These are phyloP conservation scores for Cercis canadensis DNA, from an alignment of 306 rosid genomes.

Conservation along the genomic window DNA sequence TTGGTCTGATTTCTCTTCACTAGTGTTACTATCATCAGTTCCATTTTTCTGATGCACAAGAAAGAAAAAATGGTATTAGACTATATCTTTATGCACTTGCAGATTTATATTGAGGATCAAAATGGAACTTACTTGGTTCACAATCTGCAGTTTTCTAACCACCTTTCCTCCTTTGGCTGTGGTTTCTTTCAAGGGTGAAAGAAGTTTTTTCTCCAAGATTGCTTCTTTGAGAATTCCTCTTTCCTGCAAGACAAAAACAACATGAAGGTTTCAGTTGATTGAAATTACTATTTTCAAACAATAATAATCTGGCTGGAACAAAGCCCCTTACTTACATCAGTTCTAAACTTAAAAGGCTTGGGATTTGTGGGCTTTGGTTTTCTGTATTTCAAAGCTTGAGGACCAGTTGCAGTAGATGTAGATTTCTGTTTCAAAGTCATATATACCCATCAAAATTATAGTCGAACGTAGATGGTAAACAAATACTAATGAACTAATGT, in stretches of 20 bases:
- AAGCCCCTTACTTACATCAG: slow-evolving; percentile 68
- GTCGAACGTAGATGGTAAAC: not conserved
- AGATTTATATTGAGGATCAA: too few species aligned
- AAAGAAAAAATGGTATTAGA: too few species aligned
- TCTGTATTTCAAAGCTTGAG: slow-evolving; percentile 69
- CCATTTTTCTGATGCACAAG: too few species aligned
- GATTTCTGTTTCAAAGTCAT: slow-evolving; percentile 54
- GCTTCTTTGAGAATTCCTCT: slow-evolving; percentile 93
- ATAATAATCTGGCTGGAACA: slow-evolving; percentile 29
- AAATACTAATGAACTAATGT: not conserved
- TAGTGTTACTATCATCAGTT: too few species aligned
- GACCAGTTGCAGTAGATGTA: slow-evolving; percentile 34
- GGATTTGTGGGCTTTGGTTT: slow-evolving; percentile 88
- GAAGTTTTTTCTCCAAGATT: slow-evolving; percentile 63
- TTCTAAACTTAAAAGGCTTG: slow-evolving; percentile 93
- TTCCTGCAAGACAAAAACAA: slow-evolving; percentile 59
- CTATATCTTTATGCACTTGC: too few species aligned
- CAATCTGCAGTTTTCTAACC: slow-evolving; percentile 40
- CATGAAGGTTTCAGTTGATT: slow-evolving; percentile 23
- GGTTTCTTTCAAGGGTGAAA: slow-evolving; percentile 60
- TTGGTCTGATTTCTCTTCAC: too few species aligned
- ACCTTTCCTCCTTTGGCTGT: slow-evolving; percentile 46
- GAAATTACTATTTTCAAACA: not conserved
- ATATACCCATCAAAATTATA: slow-evolving; percentile 2
- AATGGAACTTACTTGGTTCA: not conserved